These are phyloP conservation scores for Peronospora tabacina DNA, from an alignment of 352 stramenopile genomes.

Conservation along the genomic window DNA sequence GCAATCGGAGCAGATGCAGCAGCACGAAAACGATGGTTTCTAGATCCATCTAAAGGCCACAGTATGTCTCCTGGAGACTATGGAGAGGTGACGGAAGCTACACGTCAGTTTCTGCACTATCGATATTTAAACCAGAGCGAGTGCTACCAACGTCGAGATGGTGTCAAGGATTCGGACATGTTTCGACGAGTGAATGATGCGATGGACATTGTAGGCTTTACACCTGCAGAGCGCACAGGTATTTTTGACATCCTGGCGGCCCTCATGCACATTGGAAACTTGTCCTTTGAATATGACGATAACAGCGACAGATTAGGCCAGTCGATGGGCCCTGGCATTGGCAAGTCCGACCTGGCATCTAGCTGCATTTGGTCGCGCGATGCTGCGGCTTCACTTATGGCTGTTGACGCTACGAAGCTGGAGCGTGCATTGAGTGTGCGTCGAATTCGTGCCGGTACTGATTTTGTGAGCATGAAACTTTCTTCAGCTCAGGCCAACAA, in stretches of 20 bases:
- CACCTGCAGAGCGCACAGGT: slow-evolving; percentile 52
- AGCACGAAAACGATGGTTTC: slow-evolving; percentile 47
- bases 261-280: slow-evolving; percentile 86
- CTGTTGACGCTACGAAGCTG: slow-evolving; percentile 62
- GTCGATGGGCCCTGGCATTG: slow-evolving; percentile 23
- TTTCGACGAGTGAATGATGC: slow-evolving; percentile 73
- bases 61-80: slow-evolving; percentile 36
- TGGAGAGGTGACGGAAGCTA: slow-evolving; percentile 34
- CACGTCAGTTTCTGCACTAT: slow-evolving; percentile 60
- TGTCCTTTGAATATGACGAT: slow-evolving; percentile 80
- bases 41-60: slow-evolving; percentile 45
- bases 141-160: slow-evolving; percentile 73
- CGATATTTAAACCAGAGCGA: slow-evolving; percentile 83
- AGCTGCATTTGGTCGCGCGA: slow-evolving; percentile 66
- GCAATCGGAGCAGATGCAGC: slow-evolving; percentile 43
- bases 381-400: slow-evolving; percentile 58
- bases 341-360: slow-evolving; percentile 40
- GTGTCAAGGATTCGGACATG: slow-evolving; percentile 66
- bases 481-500: slow-evolving; percentile 78
- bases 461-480: slow-evolving; percentile 83
- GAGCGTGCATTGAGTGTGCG: slow-evolving; percentile 68
- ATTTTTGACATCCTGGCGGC: slow-evolving; percentile 81
- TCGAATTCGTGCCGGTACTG: slow-evolving; percentile 69
- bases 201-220: slow-evolving; percentile 82
- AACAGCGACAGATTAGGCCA: slow-evolving; percentile 41